Conservation (phyloP, 2,329 filamentous ascomycete genomes). For the Sporothrix schenckii region DNA sequence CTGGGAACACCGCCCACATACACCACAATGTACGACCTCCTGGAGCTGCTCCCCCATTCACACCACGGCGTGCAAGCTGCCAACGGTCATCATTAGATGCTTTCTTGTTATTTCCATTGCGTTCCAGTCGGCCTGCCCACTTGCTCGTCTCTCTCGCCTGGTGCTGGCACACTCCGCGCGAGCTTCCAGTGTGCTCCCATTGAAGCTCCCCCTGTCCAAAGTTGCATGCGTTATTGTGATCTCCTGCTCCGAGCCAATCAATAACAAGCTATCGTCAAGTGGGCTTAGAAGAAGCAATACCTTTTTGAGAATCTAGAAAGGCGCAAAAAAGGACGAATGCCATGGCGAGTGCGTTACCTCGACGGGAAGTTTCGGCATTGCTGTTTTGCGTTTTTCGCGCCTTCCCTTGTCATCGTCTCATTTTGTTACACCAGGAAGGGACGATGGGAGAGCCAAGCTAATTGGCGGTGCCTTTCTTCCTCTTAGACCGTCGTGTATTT, state of each 20-base stretch:
- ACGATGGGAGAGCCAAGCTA: no score
- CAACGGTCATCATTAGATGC: neutral
- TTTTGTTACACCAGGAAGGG: neutral
- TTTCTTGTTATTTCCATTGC: neutral
- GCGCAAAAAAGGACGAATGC: no score
- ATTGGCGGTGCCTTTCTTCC: neutral
- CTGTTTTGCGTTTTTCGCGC: neutral
- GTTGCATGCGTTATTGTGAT: neutral
- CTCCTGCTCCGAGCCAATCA: neutral
- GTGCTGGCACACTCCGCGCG: neutral
- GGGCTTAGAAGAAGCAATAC: neutral
- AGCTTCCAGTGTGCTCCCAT: conserved; percentile 11
- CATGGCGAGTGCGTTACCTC: neutral
- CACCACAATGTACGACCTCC: neutral
- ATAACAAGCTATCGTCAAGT: neutral
- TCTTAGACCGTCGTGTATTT: neutral
- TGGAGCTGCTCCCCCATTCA: neutral
- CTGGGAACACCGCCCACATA: conserved; percentile 27
- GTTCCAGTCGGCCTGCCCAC: neutral
- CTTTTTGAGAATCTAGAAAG: neutral
- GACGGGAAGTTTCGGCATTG: neutral
- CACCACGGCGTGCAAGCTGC: conserved; percentile 23
- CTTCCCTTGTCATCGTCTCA: neutral
- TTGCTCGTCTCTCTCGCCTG: neutral
- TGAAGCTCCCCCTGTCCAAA: neutral